A percentile compares a stretch with the other conserved stretches of the same genome.
These are phyloP conservation scores for Dactylellina parvicollis DNA, from an alignment of 2,329 filamentous ascomycete species.

Conservation along the genomic window DNA sequence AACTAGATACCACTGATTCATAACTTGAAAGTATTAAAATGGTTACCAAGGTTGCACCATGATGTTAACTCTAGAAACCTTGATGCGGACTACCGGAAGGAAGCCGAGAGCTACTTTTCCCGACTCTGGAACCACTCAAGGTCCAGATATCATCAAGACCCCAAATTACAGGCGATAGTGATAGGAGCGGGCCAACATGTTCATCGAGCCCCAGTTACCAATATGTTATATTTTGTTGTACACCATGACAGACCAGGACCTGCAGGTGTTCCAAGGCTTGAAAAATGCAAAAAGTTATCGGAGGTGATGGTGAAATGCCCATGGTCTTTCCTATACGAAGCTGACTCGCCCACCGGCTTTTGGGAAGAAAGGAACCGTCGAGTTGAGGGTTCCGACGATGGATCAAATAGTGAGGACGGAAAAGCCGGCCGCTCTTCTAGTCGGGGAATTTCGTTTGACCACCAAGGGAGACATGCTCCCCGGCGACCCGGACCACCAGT, in stretches of 20 bases:
- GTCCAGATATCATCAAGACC: not conserved
- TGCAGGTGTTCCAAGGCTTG: not conserved
- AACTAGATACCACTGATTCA: slow-evolving; percentile 9
- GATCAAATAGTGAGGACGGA: not conserved
- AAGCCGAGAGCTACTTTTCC: not conserved
- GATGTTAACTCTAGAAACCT: not conserved
- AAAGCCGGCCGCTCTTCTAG: no score
- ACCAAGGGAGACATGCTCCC: no score
- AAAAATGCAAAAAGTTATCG: slow-evolving; percentile 1
- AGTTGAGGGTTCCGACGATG: not conserved
- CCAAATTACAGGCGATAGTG: slow-evolving; percentile 7
- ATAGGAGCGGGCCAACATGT: not conserved
- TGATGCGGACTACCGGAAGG: no score
- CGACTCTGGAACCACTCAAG: slow-evolving; percentile 7
- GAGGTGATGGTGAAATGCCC: not conserved
- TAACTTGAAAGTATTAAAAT: slow-evolving; percentile 8
- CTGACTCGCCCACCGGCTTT: not conserved
- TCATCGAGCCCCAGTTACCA: not conserved
- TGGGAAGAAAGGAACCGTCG: not conserved
- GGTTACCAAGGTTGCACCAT: not conserved
- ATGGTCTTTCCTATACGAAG: slow-evolving; percentile 11
- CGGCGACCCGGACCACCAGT: not conserved
- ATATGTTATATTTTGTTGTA: slow-evolving; percentile 1
- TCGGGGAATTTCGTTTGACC: no score
- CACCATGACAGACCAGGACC: not conserved